A percentile compares a stretch with the other conserved stretches of the same genome.
Evolutionary conservation across 2,329 filamentous ascomycete species (phyloP).

Genomic region (Fusarium lateritium): DNA sequence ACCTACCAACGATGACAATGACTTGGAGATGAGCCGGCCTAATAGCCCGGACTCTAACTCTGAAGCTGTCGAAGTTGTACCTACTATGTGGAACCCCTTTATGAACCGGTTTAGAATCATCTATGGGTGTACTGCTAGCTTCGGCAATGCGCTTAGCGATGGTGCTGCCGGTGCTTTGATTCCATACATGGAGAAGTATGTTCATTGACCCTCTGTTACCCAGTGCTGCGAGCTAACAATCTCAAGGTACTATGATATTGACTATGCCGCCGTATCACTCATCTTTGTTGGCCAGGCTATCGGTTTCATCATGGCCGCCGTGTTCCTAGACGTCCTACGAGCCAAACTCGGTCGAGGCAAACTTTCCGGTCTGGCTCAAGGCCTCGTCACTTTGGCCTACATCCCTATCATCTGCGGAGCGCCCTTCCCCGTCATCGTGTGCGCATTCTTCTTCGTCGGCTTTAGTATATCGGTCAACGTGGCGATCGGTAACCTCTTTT

Average conservation of each 20-base stretch:
- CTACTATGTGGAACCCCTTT: constrained; percentile 71
- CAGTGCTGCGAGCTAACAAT: background rate
- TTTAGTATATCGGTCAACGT: constrained; percentile 70
- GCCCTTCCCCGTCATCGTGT: constrained; percentile 77
- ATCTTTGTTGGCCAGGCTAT: constrained; percentile 85
- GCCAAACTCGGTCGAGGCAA: constrained; percentile 75
- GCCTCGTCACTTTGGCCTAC: constrained; percentile 72
- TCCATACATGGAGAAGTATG: constrained; percentile 80
- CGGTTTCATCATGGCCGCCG: constrained; percentile 82
- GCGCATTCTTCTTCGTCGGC: constrained; percentile 78
- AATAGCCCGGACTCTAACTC: constrained; percentile 59
- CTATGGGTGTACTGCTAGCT: constrained; percentile 74
- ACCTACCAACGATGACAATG: constrained; percentile 28
- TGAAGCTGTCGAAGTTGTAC: constrained; percentile 62
- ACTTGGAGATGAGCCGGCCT: constrained; percentile 70
- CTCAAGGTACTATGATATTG: constrained; percentile 76
- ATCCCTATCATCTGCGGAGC: constrained; percentile 76
- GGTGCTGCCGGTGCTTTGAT: constrained; percentile 83
- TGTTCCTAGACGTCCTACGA: constrained; percentile 76
- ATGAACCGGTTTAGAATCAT: constrained; percentile 81
- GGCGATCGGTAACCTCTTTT: constrained; percentile 72
- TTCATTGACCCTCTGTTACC: background rate
- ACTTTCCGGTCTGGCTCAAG: constrained; percentile 71
- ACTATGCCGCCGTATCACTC: constrained; percentile 83
- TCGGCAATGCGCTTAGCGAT: constrained; percentile 82